These are phyloP conservation scores for Serendipita sp. DNA, from an alignment of 768 basidiomycete genomes.

Conservation along the genomic window DNA sequence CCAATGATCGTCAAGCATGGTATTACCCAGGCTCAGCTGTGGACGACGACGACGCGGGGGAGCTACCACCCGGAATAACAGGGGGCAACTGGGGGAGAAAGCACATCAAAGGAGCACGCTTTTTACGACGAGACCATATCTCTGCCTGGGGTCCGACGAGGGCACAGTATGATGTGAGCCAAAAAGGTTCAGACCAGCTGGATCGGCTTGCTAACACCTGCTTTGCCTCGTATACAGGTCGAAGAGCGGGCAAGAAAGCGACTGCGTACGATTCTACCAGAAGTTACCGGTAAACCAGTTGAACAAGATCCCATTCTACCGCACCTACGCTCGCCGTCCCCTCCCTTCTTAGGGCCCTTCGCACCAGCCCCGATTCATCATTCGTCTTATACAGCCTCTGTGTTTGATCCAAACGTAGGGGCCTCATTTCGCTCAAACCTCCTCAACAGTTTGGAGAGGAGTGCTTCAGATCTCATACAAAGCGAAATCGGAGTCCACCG, in stretches of 20 bases:
- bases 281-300: neutral
- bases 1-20: constrained; percentile 61
- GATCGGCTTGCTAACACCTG: neutral
- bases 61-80: constrained; percentile 19
- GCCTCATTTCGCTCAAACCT: constrained; percentile 69
- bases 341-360: constrained; percentile 64
- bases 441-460: constrained; percentile 63
- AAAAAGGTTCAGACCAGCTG: neutral
- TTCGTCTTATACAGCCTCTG: constrained; percentile 65
- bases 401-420: constrained; percentile 70
- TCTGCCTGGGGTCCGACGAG: constrained; percentile 68
- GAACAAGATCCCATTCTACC: constrained; percentile 29
- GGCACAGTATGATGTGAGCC: constrained; percentile 71
- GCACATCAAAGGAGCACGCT: constrained; percentile 54
- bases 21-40: constrained; percentile 51
- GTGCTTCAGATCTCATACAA: constrained; percentile 72
- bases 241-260: constrained; percentile 77
- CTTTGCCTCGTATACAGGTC: constrained; percentile 29
- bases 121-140: constrained; percentile 71
- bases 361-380: constrained; percentile 51
- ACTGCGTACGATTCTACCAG: constrained; percentile 19
- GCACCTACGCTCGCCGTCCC: constrained; percentile 63
- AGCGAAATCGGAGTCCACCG: constrained; percentile 58
- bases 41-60: neutral
- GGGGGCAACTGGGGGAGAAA: constrained; percentile 80